Evolutionary conservation across 2,329 filamentous ascomycete species (phyloP).

Genomic region (Xylariales sp.): DNA sequence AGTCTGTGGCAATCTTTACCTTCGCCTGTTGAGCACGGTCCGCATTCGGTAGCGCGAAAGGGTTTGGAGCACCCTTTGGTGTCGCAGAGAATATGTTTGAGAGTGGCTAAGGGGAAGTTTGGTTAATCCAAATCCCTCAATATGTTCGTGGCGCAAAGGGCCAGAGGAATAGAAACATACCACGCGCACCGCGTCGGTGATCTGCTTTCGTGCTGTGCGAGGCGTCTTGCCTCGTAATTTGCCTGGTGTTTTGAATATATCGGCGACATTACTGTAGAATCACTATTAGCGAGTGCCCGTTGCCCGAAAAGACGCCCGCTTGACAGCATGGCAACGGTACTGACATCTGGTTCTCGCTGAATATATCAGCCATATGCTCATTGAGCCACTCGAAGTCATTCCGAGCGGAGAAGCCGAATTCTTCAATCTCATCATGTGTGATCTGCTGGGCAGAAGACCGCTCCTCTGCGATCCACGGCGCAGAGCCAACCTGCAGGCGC

Average conservation of each 20-base stretch:
- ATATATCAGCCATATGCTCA: slow-evolving; percentile 95
- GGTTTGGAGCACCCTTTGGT: slow-evolving; percentile 48
- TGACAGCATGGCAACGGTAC: no score
- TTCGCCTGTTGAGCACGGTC: slow-evolving; percentile 50
- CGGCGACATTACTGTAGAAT: slow-evolving; percentile 70
- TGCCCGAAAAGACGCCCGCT: no score
- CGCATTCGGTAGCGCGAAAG: slow-evolving; percentile 44
- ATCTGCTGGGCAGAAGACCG: slow-evolving; percentile 73
- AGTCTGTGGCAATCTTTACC: slow-evolving; percentile 56
- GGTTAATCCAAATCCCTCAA: no score
- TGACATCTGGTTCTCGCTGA: slow-evolving; percentile 81
- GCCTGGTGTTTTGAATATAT: slow-evolving; percentile 93
- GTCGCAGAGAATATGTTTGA: slow-evolving; percentile 55
- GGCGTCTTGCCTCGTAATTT: slow-evolving; percentile 81
- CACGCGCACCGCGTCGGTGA: slow-evolving; percentile 54
- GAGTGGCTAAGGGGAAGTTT: slow-evolving; percentile 41
- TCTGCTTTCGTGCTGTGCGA: slow-evolving; percentile 61
- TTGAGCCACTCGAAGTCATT: slow-evolving; percentile 98
- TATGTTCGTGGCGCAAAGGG: no score
- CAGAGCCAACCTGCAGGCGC: slow-evolving; percentile 71
- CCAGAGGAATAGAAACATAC: slow-evolving; percentile 52
- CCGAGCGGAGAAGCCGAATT: slow-evolving; percentile 85
- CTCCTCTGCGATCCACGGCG: slow-evolving; percentile 82
- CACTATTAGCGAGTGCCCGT: slow-evolving; percentile 18
- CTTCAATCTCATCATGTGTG: slow-evolving; percentile 77